These are phyloP conservation scores for Hygrocybe punicea DNA, from an alignment of 768 basidiomycete species.

Conservation along the genomic window DNA sequence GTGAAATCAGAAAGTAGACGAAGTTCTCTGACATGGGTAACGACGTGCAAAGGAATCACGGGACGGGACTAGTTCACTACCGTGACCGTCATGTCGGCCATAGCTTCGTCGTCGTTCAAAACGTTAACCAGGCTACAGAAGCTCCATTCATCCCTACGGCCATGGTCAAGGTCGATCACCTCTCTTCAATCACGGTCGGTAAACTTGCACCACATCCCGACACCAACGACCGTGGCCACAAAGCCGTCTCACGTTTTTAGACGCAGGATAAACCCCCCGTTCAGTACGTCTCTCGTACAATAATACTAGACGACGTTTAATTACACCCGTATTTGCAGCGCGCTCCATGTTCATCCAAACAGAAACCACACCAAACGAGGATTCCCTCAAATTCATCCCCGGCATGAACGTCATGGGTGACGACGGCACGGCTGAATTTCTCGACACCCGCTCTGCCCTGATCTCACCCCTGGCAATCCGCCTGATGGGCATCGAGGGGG, in stretches of 20 bases:
- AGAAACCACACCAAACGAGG: constrained; percentile 94
- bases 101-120: too few species aligned
- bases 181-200: background rate
- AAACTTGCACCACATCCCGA: background rate
- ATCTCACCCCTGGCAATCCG: constrained; percentile 92
- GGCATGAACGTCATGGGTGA: constrained; percentile 79
- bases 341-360: constrained; percentile 99
- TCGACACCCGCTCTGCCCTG: constrained; percentile 82
- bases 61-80: too few species aligned
- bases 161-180: constrained; percentile 1
- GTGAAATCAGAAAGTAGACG: too few species aligned
- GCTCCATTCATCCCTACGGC: background rate
- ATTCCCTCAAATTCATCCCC: constrained; percentile 97
- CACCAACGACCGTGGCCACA: too few species aligned
- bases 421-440: constrained; percentile 88
- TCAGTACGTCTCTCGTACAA: background rate
- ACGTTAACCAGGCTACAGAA: background rate
- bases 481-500: constrained; percentile 92
- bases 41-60: too few species aligned
- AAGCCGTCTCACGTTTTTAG: too few species aligned
- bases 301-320: background rate
- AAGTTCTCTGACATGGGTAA: too few species aligned
- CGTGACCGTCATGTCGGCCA: too few species aligned
- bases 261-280: background rate
- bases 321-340: constrained; percentile 35